Percentiles rank a stretch among this genome's conserved stretches.
Conservation (phyloP, 306 rosid genomes). For the Clitoria ternatea region DNA sequence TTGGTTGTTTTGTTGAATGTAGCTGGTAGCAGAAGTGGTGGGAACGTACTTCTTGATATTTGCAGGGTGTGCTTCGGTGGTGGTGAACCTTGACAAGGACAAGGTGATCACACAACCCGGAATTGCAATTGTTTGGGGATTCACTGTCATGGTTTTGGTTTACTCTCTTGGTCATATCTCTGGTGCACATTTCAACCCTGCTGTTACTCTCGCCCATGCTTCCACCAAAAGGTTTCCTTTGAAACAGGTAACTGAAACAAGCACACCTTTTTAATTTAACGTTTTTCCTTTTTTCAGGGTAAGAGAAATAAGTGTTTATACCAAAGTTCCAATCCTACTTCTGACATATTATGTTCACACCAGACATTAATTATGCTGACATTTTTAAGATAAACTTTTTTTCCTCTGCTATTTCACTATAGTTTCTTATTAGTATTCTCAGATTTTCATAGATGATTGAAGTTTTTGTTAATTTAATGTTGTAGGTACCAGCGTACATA, state of each 20-base stretch:
- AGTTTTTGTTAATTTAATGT: neutral
- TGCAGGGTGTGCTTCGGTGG: constrained; percentile 70
- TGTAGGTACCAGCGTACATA: constrained; percentile 65
- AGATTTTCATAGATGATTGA: neutral
- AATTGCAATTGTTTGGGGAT: constrained; percentile 64
- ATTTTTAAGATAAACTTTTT: too few relatives aligned
- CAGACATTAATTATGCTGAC: too few relatives aligned
- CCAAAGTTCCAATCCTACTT: too few relatives aligned
- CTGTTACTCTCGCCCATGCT: constrained; percentile 81
- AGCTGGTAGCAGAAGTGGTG: constrained; percentile 66
- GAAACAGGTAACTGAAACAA: constrained; percentile 46
- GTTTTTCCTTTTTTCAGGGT: too few relatives aligned
- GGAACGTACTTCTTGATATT: constrained; percentile 81
- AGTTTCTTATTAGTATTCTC: neutral
- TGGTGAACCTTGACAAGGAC: constrained; percentile 48
- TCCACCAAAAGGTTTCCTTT: constrained; percentile 52
- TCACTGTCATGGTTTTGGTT: constrained; percentile 59
- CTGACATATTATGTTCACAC: too few relatives aligned
- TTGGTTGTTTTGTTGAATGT: neutral
- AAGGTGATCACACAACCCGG: constrained; percentile 56
- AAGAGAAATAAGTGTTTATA: too few relatives aligned
- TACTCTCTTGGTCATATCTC: constrained; percentile 84
- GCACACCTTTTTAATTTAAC: neutral
- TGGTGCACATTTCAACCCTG: constrained; percentile 90
- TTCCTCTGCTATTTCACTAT: too few relatives aligned